Base-by-base conservation (phyloP, 441 rosid species). In the Melastoma candidum region DNA sequence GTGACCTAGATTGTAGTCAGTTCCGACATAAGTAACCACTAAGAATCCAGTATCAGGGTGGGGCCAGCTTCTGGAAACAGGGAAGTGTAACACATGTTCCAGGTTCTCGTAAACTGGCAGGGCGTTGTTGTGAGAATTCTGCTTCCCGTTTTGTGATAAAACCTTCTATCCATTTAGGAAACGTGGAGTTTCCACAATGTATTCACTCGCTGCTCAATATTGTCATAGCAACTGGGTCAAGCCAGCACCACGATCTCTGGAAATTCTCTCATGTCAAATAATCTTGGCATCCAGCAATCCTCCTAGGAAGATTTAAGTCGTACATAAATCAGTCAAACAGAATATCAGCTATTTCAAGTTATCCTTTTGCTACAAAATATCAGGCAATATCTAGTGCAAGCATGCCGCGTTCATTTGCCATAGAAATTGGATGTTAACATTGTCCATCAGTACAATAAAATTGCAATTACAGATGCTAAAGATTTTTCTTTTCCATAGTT, bases 41-140 rank as follows among this genome's bases (percentile, higher is more conserved):
- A 90, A 75, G 78, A 79, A 71, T 66, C 97, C 95, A 7, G 97
- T 84, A 65, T 86, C 97, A n/a, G 95, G 89, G 59, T 90, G 97
- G 29, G 97, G 94, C 96, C 97, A 90, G 73, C 81, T 86, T 80
- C 97, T 81, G 49, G 89, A 81, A 66, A 75, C 74, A 32, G 97
- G 97, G 68, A 90, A 86, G 50, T 92, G 74, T 46, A 90, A 75
- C 27, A 84, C 62, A 68, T 5, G 95, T 87, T 13, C 97, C 97
- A 0, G 92, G 94, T 63, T 84, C 89, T 65, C 77, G 94, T 71
- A 74, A 79, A 29, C 84, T 88, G 26, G 75, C 57, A 4, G 81
- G 77, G 36, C 80, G 79, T 68, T 71, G 90, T 61, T 86, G 94
- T 5, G 95, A 90, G 56, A 59, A 46, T 67, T 90, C 95, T n/a